Conservation (phyloP, 2,329 filamentous ascomycete genomes). For the Rutstroemia sp. region DNA sequence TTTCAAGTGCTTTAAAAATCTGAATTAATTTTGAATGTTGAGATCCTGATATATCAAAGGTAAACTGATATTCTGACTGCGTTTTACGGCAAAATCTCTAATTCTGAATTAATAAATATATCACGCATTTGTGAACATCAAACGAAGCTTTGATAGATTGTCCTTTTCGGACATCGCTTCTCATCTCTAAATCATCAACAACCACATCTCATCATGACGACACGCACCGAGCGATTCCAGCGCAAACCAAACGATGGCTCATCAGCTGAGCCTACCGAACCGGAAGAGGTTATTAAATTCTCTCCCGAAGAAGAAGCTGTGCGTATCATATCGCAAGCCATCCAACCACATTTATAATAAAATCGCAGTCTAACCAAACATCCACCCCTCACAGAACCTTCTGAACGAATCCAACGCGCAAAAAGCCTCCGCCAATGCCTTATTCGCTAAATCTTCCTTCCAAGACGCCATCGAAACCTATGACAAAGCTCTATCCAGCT, state of each 20-base stretch:
- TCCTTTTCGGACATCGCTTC: too few relatives aligned
- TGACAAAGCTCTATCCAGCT: slow-evolving; percentile 68
- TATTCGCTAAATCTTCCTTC: slow-evolving; percentile 68
- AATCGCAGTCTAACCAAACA: not conserved
- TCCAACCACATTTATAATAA: too few relatives aligned
- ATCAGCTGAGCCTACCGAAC: slow-evolving; percentile 12
- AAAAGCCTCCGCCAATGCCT: slow-evolving; percentile 69
- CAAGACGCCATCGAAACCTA: slow-evolving; percentile 76
- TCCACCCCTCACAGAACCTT: slow-evolving; percentile 44
- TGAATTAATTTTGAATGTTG: too few relatives aligned
- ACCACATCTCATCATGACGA: slow-evolving; percentile 20
- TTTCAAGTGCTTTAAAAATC: too few relatives aligned
- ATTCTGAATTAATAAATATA: too few relatives aligned
- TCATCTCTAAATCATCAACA: not conserved
- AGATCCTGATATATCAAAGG: too few relatives aligned
- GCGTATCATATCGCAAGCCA: slow-evolving; percentile 8
- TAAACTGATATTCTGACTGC: too few relatives aligned
- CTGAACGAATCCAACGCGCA: slow-evolving; percentile 63
- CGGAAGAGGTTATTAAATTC: slow-evolving; percentile 30
- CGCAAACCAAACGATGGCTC: slow-evolving; percentile 23
- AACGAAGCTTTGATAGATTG: too few relatives aligned
- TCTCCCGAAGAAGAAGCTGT: slow-evolving; percentile 37
- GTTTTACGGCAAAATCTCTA: too few relatives aligned
- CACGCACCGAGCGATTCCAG: slow-evolving; percentile 28
- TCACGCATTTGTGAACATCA: too few relatives aligned